These are phyloP conservation scores for Suillus occidentalis DNA, from an alignment of 768 basidiomycete species.

Conservation along the genomic window DNA sequence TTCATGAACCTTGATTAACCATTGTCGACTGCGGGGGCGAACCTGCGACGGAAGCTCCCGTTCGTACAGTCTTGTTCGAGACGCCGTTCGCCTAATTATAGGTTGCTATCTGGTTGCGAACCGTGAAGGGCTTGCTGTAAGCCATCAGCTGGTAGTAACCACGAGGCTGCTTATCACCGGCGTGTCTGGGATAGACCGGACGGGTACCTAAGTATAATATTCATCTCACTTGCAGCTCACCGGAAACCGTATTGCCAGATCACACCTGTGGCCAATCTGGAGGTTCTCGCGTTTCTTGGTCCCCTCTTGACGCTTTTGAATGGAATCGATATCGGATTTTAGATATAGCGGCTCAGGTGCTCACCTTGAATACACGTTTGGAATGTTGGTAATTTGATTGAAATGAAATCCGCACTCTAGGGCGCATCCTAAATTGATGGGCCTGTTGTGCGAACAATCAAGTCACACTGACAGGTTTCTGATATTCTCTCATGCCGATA, in stretches of 20 bases:
- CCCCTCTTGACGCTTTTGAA: background rate
- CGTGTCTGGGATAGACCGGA: background rate
- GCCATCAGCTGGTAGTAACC: background rate
- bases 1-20: background rate
- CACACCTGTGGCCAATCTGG: background rate
- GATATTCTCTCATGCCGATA: background rate
- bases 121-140: background rate
- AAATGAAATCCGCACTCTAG: background rate
- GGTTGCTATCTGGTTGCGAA: background rate
- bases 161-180: slow-evolving; percentile 1
- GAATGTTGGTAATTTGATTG: background rate
- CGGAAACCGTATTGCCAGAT: background rate
- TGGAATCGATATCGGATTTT: background rate
- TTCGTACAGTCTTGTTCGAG: background rate
- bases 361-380: background rate
- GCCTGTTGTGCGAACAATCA: background rate
- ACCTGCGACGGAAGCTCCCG: background rate
- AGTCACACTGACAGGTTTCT: background rate
- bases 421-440: background rate
- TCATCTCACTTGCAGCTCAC: background rate
- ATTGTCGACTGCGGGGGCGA: background rate
- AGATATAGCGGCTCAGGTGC: background rate
- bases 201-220: background rate
- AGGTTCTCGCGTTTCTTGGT: background rate
- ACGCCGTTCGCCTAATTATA: background rate